These are phyloP conservation scores for Arthroderma sp. DNA, from an alignment of 2,329 filamentous ascomycete genomes.

Conservation along the genomic window DNA sequence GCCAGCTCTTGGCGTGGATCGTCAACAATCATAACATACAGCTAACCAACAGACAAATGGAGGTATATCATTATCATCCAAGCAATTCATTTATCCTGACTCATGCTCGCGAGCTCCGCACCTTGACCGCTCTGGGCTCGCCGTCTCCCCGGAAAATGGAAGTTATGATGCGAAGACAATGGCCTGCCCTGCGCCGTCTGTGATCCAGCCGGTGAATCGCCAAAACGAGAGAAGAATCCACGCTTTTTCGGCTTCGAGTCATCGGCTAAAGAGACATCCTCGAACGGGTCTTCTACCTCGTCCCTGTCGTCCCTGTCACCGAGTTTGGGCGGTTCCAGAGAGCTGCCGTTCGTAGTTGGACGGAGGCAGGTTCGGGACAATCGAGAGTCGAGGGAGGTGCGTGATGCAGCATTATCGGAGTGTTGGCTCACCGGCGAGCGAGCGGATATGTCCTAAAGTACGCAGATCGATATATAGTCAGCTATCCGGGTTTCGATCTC, in stretches of 20 bases:
- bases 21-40: not conserved
- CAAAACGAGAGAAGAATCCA: slow-evolving; percentile 66
- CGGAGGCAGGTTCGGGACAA: slow-evolving; percentile 51
- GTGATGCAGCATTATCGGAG: slow-evolving; percentile 47
- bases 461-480: not conserved
- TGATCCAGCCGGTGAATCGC: slow-evolving; percentile 40
- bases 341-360: slow-evolving; percentile 46
- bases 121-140: slow-evolving; percentile 58
- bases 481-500: not conserved
- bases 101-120: slow-evolving; percentile 57
- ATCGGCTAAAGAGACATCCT: slow-evolving; percentile 79
- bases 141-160: slow-evolving; percentile 61
- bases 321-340: slow-evolving; percentile 48
- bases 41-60: not conserved
- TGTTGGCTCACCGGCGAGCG: slow-evolving; percentile 57
- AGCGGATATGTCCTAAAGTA: slow-evolving; percentile 70
- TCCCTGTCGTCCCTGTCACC: slow-evolving; percentile 37
- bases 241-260: slow-evolving; percentile 60
- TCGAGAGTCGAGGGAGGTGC: slow-evolving; percentile 70
- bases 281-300: slow-evolving; percentile 59
- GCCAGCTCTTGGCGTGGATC: not conserved
- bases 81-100: not conserved
- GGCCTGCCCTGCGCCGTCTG: slow-evolving; percentile 30
- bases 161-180: slow-evolving; percentile 40
- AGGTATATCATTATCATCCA: not conserved